Base-by-base conservation (phyloP, 495 filamentous ascomycete genomes). In the Bacidia rubella region DNA sequence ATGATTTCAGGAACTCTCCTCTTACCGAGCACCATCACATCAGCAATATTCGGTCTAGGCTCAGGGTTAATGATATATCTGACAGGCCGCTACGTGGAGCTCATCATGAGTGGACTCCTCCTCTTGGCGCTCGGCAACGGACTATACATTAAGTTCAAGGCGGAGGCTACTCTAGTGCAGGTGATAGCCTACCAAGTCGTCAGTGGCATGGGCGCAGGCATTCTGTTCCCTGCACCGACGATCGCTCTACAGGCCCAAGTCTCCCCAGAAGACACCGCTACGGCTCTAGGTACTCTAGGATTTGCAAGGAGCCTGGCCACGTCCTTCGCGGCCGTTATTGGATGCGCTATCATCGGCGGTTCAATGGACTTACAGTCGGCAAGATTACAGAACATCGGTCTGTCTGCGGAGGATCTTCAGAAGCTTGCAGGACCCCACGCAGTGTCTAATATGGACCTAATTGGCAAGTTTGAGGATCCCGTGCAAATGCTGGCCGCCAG, bases 231-330 rank as follows among this genome's bases (percentile, higher is more conserved):
- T 60, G 69, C 82, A 0, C 87, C 88, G 0, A 74, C 93, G 29
- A 82, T 94, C 41, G 86, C 89, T 0, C 68, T 94, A 1, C 87
- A 92, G 55, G 76, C 78, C n/a, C 74, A 74, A 23, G 78, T 89
- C 51, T 66, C 75, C 1, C 78, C 80, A 23, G 69, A 74, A 4
- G 85, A 93, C 46, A 83, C 84, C 15, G 88, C 82, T 0, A 78
- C 83, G 0, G 88, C 86, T 2, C 92, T 86, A 0, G 79, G 80
- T 0, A 87, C 85, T 0, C 82, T 87, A 50, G 74, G 77, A 1
- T 90, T 90, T 62, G 70, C 86, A 29, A 77, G 87, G 2, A 82
- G 85, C 57, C 67, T 95, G 4, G 80, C 78, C 10, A 50, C 47
- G 9, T 38, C 26, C 1, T 19, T 51, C n/a, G 35, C 52, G 10